Evolutionary conservation across 1,139 yeast genomes (phyloP).

Genomic region (Candida sp.): DNA sequence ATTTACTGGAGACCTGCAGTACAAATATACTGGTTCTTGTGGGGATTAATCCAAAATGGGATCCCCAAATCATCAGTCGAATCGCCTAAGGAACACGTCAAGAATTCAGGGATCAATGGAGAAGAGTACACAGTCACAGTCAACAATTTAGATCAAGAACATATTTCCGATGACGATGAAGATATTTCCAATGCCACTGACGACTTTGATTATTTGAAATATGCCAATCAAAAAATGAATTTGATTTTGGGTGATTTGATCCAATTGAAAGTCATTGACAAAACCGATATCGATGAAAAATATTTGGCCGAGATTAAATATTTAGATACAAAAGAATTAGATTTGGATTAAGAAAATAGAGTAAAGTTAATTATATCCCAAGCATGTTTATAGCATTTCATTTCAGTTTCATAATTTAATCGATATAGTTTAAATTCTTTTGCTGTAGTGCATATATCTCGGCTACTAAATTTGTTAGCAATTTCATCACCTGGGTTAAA

Average conservation of each 20-base stretch:
- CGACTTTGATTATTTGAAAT: constrained; percentile 74
- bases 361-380: neutral
- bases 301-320: constrained; percentile 28
- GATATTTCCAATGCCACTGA: constrained; percentile 51
- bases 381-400: neutral
- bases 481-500: neutral
- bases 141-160: constrained; percentile 23
- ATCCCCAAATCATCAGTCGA: constrained; percentile 20
- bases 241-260: constrained; percentile 75
- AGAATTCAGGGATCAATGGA: constrained; percentile 32
- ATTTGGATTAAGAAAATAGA: constrained; percentile 10
- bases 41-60: constrained; percentile 88
- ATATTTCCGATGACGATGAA: constrained; percentile 16
- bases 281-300: constrained; percentile 25
- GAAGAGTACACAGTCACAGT: constrained; percentile 38
- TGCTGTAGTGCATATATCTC: neutral
- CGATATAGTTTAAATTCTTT: neutral
- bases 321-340: constrained; percentile 35
- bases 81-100: constrained; percentile 10
- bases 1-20: constrained; percentile 80
- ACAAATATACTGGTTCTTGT: constrained; percentile 78
- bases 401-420: neutral
- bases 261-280: constrained; percentile 51
- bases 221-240: constrained; percentile 71
- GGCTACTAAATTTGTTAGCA: neutral